Base-by-base conservation (phyloP, 2,329 filamentous ascomycete genomes). In the Raffaelea ambrosiae region DNA sequence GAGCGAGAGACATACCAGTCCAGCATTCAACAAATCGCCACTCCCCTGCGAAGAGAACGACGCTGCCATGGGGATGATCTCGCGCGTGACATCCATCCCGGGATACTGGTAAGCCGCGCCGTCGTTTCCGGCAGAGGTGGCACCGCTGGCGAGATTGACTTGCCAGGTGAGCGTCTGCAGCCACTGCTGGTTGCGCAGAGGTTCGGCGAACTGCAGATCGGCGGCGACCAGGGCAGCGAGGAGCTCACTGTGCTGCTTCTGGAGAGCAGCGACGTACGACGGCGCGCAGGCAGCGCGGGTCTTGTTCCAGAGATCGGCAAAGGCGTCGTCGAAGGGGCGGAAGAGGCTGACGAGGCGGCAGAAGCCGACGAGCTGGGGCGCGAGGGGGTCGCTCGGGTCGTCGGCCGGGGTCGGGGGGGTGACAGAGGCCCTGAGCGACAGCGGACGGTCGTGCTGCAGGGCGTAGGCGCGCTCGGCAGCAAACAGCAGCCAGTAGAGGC, bases 21-120 rank as follows among this genome's bases (percentile, higher is more conserved):
- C 84, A 36, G 86, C 76, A 18, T 83, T 84, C 54, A 90, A 74
- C 3, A 90, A 70, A 53, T 91, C 86, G 69, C 88, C 83, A 40
- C 41, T 46, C 3, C 81, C 81, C 54, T 83, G 75, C 33, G 79
- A 79, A 0, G 84, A 83, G 58, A 93, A 84, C 46, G 84, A 79
- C 16, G 81, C 79, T 4, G 84, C 82, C 64, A 90, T 79, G 14
- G 75, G 74, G 22, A 86, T 58, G 8, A 88, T 58, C 49, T 87
- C 82, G 41, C 74, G 70, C 0, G 81, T 72, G 53, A 86, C 74
- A 44, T 80, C 74, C 19, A 81, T 69, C 14, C 45, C 35, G 3
- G 81, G 76, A 54, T 82, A 84, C 45, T 76, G 73, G 55, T 83
- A 85, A 4, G 41, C 20, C 9, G 49, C 33, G 13, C 31, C 10